Conservation (phyloP, 306 rosid genomes). For the Casuarina equisetifolia region DNA sequence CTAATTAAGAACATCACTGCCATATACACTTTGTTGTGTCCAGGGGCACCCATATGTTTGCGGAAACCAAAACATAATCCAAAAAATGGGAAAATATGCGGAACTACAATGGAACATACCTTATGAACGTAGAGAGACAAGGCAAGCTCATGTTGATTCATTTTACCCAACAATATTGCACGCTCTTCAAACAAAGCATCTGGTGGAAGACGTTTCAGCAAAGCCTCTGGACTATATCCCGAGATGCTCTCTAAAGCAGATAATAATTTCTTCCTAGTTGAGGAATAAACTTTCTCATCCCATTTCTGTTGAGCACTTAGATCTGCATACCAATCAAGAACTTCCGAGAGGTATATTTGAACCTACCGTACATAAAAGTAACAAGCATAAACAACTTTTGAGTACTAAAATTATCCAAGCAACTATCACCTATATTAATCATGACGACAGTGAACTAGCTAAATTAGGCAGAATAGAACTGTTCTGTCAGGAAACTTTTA, state of each 20-base stretch:
- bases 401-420: slow-evolving; percentile 3
- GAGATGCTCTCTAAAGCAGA: slow-evolving; percentile 82
- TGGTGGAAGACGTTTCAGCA: slow-evolving; percentile 76
- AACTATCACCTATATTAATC: neutral
- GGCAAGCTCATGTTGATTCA: slow-evolving; percentile 97
- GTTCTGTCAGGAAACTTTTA: neutral
- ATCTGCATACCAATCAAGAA: slow-evolving; percentile 87
- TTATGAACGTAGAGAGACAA: slow-evolving; percentile 87
- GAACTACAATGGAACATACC: slow-evolving; percentile 39
- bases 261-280: slow-evolving; percentile 79
- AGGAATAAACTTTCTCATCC: slow-evolving; percentile 82
- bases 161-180: slow-evolving; percentile 85
- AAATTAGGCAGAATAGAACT: neutral
- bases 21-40: neutral
- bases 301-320: slow-evolving; percentile 69
- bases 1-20: neutral
- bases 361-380: slow-evolving; percentile 55
- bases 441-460: neutral
- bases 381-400: slow-evolving; percentile 25
- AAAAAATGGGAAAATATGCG: neutral
- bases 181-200: slow-evolving; percentile 96
- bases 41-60: neutral
- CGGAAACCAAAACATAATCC: neutral
- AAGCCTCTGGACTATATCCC: slow-evolving; percentile 83
- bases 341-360: slow-evolving; percentile 85